Evolutionary conservation across 129 eudicot genomes (phyloP), one percentile per base, ranked within the genome.

Genomic region (Daucus carota): DNA sequence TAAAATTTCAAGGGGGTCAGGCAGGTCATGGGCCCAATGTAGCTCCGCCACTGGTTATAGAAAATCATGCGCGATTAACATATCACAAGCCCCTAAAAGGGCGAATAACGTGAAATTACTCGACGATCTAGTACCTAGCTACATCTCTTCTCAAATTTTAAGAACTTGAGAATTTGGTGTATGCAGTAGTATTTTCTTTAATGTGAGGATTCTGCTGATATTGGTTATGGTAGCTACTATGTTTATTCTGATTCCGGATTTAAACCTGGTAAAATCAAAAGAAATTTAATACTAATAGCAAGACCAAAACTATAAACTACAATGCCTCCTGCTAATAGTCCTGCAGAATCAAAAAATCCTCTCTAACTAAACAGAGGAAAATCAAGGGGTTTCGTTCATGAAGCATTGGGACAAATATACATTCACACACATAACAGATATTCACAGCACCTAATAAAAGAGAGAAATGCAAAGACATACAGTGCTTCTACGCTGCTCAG

Each of bases 401-500:
- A 54, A 29, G 62, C 62, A 22, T 8, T 22, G 6, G 7, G 20
- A 50, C 59, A 47, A 16, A 47, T n/a, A n/a, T n/a, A n/a, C n/a
- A n/a, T n/a, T n/a, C 4, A 20, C 59, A 11, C 14, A 43, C 15
- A 43, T 12, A 43, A 12, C 28, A 54, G 6, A 11, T 2, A 62
- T 14, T 18, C 18, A 15, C 1, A 29, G 18, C 70, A 29, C 17
- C 38, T 0, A 26, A 29, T 13, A 65, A 14, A 63, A 33, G 29
- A 57, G 3, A 14, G 24, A n/a, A 57, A n/a, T 24, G 65, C 9
- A 65, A 4, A 31, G 10, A 36, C 90, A 83, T 42, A 90, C 96
- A 41, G 92, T 85, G 90, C 96, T 90, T 73, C 90, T 73, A 13
- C 92, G 80, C 63, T 85, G 96, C 85, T 90, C 96, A 80, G 92